Evolutionary conservation across 345 rosid species (phyloP).

Genomic region (Aquilaria malaccensis): DNA sequence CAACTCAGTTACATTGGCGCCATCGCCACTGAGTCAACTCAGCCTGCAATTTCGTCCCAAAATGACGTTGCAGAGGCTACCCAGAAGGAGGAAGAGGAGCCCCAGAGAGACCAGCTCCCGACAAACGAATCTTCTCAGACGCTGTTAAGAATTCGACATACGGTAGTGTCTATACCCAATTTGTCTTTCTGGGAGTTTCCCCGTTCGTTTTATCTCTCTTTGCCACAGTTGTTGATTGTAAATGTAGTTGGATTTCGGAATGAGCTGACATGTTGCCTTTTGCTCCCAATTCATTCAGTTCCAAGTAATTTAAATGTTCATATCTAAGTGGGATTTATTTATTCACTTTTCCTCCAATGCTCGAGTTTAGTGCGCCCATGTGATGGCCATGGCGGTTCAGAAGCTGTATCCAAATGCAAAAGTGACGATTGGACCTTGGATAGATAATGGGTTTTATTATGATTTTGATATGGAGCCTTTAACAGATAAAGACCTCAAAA

Average conservation of each 20-base stretch:
- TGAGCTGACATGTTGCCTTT: background rate
- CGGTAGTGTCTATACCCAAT: constrained; percentile 31
- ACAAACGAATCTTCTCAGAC: constrained; percentile 72
- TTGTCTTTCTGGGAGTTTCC: constrained; percentile 2
- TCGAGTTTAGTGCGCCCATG: constrained; percentile 76
- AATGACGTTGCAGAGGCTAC: constrained; percentile 14
- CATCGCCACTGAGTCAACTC: constrained; percentile 49
- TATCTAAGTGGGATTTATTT: background rate
- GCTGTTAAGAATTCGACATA: constrained; percentile 77
- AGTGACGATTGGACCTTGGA: constrained; percentile 98
- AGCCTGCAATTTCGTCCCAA: constrained; percentile 21
- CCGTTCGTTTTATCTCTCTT: background rate
- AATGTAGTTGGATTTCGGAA: background rate
- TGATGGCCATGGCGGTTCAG: constrained; percentile 99
- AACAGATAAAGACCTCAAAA: constrained; percentile 82
- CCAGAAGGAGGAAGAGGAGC: constrained; percentile 22
- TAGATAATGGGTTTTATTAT: constrained; percentile 86
- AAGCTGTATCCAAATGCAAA: constrained; percentile 83
- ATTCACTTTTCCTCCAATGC: background rate
- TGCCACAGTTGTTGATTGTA: background rate
- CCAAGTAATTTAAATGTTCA: too few relatives aligned
- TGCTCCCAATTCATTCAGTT: background rate
- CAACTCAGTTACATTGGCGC: constrained; percentile 25
- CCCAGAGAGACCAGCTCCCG: constrained; percentile 50
- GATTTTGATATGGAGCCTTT: constrained; percentile 93